Base-by-base conservation (phyloP, 352 stramenopile species). In the Phytophthora colocasiae region DNA sequence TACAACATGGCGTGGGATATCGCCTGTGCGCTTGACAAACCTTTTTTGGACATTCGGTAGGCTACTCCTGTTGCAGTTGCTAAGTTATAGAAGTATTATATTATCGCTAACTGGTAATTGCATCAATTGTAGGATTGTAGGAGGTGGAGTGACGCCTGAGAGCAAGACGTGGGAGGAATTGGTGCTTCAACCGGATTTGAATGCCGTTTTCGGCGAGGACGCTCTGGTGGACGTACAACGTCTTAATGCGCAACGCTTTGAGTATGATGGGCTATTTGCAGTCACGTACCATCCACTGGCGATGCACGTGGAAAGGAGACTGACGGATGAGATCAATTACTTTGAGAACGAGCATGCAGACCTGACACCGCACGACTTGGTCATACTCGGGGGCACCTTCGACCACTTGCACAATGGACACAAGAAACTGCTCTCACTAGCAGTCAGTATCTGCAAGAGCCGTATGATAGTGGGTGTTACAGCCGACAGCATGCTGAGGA, bases 321-420 rank as follows among this genome's bases (percentile, higher is more conserved):
- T 93, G 14, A 57, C 66, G 29, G 62, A 55, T 57, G 80, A 89
- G 34, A 63, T 90, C 43, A 65, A 80, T 41, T 95, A 93, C 72
- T 91, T 95, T 55, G 87, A 93, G 73, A 81, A 95, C 60, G 72
- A 87, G 32, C 73, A 83, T 45, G 76, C 75, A 8, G 61, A 80
- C 56, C 24, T 92, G 48, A 78, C 73, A 39, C 78, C 80, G 11
- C 80, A 89, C 56, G 71, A 87, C n/a, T 43, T 77, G 10, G 75
- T 93, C 19, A 71, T 93, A 39, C 69, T 97, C 12, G 89, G 89
- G 34, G 91, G 91, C 34, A 97, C 89, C 29, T 97, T 97, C 64
- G 91, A 97, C 65, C 84, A 95, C 49, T 76, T 97, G 27, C 91
- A 97, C 75, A 96, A 96, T 50, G 91, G 91, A 15, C 91, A 97